Percentiles rank a stretch among this genome's conserved stretches.
phyloP scores from a whole-genome alignment of 2,329 filamentous ascomycete species.

The Fusarium fracticaudum region DNA sequence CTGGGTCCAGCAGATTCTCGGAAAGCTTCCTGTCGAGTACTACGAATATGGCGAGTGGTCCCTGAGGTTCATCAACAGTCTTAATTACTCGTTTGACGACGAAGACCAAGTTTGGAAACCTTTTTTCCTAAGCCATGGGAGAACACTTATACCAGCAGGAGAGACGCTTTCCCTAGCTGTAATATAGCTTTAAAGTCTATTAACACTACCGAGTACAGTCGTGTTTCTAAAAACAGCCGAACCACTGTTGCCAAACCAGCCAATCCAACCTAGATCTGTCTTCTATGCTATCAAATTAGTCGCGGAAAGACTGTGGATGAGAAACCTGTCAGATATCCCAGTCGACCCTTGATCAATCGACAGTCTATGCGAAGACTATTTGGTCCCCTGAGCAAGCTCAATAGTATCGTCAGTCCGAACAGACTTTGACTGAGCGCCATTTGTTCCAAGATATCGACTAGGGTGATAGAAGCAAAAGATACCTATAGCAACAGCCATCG shows the following conservation, averaged over 20 bases:
- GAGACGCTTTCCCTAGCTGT: background rate
- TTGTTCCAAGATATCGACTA: conserved; percentile 47
- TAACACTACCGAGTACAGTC: background rate
- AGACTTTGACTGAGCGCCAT: conserved; percentile 6
- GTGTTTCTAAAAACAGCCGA: background rate
- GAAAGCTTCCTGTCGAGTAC: conserved; percentile 45
- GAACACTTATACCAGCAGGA: conserved; percentile 2
- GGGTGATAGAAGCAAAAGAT: conserved; percentile 62
- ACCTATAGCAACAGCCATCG: conserved; percentile 58
- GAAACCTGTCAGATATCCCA: background rate
- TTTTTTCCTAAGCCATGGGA: conserved; percentile 29
- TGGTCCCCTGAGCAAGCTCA: conserved; percentile 2
- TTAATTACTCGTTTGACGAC: conserved; percentile 37
- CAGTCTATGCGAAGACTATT: background rate
- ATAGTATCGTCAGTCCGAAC: conserved; percentile 3
- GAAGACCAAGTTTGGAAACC: conserved; percentile 38
- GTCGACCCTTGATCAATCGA: background rate
- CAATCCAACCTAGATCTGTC: too few relatives aligned
- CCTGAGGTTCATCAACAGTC: conserved; percentile 33
- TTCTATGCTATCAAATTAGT: background rate
- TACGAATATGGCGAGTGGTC: conserved; percentile 48
- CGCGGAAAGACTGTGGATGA: background rate
- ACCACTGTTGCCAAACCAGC: background rate
- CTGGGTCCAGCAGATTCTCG: conserved; percentile 52
- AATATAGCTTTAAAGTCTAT: background rate